Evolutionary conservation across 345 rosid species (phyloP).

Genomic region (Eucalyptus victrix): DNA sequence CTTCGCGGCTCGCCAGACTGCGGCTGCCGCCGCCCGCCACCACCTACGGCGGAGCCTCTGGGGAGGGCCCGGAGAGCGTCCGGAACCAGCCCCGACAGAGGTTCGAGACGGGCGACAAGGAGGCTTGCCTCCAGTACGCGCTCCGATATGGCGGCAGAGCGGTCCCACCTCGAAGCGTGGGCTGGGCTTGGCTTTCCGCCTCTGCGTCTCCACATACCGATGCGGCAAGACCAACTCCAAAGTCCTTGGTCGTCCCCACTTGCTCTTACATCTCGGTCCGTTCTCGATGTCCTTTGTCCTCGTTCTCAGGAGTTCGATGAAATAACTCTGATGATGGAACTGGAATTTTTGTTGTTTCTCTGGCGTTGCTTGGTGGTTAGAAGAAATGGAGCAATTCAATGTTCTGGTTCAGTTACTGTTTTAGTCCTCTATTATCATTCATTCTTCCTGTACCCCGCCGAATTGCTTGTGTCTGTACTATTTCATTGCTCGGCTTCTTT

Average conservation of each 20-base stretch:
- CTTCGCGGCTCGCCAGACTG: no score
- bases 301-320: background rate
- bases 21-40: no score
- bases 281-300: no score
- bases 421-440: background rate
- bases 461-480: rapidly evolving
- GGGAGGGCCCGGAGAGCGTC: background rate
- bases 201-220: no score
- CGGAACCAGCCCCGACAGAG: slow-evolving; percentile 33
- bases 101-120: slow-evolving; percentile 68
- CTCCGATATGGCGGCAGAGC: slow-evolving; percentile 34
- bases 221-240: no score
- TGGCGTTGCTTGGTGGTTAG: background rate
- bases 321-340: no score
- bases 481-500: background rate
- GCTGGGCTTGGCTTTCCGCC: no score
- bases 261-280: no score
- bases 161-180: slow-evolving; percentile 72
- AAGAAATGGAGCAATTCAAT: background rate
- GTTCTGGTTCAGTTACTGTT: background rate
- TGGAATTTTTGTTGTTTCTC: background rate
- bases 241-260: no score
- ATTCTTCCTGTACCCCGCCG: background rate
- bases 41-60: no score
- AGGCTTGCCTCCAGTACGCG: slow-evolving; percentile 56